These are phyloP conservation scores for Metschnikowia picachoensis DNA, from an alignment of 805 yeast species.

Conservation along the genomic window DNA sequence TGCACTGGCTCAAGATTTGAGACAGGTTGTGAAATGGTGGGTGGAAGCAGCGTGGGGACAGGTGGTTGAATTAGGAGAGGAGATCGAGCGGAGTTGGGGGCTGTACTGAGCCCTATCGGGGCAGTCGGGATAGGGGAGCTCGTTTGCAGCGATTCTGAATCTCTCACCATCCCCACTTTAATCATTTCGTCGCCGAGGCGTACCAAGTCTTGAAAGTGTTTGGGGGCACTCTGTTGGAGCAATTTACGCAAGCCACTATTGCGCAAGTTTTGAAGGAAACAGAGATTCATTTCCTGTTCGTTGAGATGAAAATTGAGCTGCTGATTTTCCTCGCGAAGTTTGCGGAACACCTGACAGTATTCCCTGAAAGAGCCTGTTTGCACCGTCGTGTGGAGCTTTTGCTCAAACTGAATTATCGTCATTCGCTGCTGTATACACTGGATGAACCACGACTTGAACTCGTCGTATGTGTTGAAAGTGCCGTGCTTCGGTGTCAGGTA, in stretches of 20 bases:
- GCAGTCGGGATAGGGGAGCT: too few relatives aligned
- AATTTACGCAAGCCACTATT: constrained; percentile 1
- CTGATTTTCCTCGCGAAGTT: constrained; percentile 6
- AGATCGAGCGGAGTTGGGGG: too few relatives aligned
- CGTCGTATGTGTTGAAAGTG: constrained; percentile 2
- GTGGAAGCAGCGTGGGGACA: too few relatives aligned
- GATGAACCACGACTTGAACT: constrained; percentile 5
- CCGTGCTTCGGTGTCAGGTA: constrained; percentile 5
- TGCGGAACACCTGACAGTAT: constrained; percentile 1
- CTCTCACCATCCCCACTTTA: constrained; percentile 2
- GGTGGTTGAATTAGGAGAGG: too few relatives aligned
- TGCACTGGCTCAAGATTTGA: too few relatives aligned
- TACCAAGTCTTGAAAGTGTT: not conserved
- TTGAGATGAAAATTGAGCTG: not conserved
- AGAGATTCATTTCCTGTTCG: constrained; percentile 1
- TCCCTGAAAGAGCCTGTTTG: constrained; percentile 2
- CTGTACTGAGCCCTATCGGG: too few relatives aligned
- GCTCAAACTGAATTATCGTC: not conserved
- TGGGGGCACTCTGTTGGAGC: constrained; percentile 1
- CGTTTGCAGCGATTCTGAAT: not conserved
- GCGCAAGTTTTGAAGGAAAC: constrained; percentile 1
- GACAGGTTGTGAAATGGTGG: too few relatives aligned
- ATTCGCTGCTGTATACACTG: not conserved
- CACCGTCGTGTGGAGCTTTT: not conserved
- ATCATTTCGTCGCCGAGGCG: constrained; percentile 3